phyloP scores from a whole-genome alignment of 148 eudicot genomes.

The Fagopyrum esculentum region DNA sequence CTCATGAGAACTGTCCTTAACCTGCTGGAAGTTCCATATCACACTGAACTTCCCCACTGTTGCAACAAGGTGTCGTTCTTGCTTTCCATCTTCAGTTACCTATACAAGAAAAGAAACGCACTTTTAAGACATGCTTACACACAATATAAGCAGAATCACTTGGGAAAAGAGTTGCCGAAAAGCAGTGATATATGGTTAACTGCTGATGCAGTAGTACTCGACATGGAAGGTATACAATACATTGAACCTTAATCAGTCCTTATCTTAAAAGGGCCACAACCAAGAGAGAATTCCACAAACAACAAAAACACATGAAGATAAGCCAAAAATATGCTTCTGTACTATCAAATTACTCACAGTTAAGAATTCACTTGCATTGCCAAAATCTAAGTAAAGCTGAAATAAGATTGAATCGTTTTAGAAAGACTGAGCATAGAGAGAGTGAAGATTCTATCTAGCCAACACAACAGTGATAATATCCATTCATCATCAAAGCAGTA shows the following conservation, averaged over 20 bases:
- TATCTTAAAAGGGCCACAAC: background rate
- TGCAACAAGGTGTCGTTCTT: conserved; percentile 48
- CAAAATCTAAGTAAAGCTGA: background rate
- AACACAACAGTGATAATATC: background rate
- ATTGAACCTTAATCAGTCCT: background rate
- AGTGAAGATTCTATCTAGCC: background rate
- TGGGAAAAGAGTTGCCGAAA: background rate
- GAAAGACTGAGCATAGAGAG: background rate
- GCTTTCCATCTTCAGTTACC: conserved; percentile 53
- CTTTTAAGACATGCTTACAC: background rate
- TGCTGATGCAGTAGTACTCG: background rate
- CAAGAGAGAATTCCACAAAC: background rate
- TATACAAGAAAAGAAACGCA: background rate
- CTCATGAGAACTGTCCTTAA: conserved; percentile 43
- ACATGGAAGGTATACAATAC: background rate
- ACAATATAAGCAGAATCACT: background rate
- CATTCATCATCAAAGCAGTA: background rate
- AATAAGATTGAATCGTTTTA: background rate
- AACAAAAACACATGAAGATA: background rate
- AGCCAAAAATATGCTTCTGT: background rate
- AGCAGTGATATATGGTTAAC: background rate
- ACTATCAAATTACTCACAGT: background rate
- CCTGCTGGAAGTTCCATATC: conserved; percentile 54
- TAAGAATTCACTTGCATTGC: background rate
- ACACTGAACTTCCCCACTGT: conserved; percentile 50